phyloP scores from a whole-genome alignment of 169 alveolate genomes.

The Eimeria sp. region DNA sequence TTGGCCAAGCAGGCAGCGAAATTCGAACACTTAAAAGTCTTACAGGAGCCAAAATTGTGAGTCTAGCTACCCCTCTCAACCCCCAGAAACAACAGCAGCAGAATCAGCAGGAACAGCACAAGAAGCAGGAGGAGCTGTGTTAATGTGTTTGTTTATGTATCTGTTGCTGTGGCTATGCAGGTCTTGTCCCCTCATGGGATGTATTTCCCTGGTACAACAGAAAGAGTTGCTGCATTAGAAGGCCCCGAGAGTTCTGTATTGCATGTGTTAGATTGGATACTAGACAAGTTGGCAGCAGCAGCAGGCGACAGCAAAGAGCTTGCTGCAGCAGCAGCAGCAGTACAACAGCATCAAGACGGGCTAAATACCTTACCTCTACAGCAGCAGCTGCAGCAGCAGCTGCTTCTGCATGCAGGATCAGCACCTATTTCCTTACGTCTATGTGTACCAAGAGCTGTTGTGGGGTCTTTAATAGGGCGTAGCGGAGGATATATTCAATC shows the following conservation, averaged over 20 bases:
- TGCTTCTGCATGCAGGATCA: background rate
- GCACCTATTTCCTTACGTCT: background rate
- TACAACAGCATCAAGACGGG: background rate
- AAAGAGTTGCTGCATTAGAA: conserved; percentile 61
- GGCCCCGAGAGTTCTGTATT: conserved; percentile 63
- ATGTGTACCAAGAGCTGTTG: conserved; percentile 74
- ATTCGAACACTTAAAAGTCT: too few relatives aligned
- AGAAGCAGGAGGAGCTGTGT: too few relatives aligned
- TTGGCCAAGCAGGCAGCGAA: too few relatives aligned
- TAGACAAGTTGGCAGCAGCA: conserved; percentile 17
- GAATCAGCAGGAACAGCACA: too few relatives aligned
- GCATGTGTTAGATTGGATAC: conserved; percentile 69
- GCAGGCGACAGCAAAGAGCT: conserved; percentile 25
- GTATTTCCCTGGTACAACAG: conserved; percentile 80
- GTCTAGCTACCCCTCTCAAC: too few relatives aligned
- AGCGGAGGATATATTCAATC: conserved; percentile 79
- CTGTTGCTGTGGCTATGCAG: background rate
- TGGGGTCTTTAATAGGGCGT: conserved; percentile 59
- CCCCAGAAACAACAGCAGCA: too few relatives aligned
- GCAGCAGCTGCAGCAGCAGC: conserved; percentile 45
- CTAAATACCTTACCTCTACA: background rate
- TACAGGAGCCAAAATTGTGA: too few relatives aligned
- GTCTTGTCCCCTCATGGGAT: conserved; percentile 79
- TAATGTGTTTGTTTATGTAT: too few relatives aligned
- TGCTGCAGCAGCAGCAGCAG: conserved; percentile 25